Conservation (phyloP, 2,329 filamentous ascomycete species). For the Tothia fuscella region DNA sequence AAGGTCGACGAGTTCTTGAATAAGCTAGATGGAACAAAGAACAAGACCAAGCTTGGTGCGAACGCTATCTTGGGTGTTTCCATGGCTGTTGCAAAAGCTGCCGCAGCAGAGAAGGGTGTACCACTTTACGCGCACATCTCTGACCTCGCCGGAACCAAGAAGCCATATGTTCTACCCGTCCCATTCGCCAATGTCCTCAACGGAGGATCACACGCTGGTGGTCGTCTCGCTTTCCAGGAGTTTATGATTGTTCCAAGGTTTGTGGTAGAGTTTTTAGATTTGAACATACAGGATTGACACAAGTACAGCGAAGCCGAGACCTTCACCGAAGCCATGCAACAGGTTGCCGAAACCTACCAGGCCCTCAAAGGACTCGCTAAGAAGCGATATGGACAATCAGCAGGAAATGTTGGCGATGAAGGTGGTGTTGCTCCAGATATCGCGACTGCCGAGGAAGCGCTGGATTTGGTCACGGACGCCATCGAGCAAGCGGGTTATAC, state of each 20-base stretch:
- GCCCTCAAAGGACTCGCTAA: slow-evolving; percentile 92
- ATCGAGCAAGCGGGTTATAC: slow-evolving; percentile 95
- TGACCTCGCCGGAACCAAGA: slow-evolving; percentile 39
- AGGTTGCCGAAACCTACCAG: slow-evolving; percentile 97
- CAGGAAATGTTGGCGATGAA: slow-evolving; percentile 98
- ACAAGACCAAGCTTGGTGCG: slow-evolving; percentile 48
- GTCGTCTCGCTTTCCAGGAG: slow-evolving; percentile 57
- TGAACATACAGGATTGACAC: slow-evolving; percentile 10
- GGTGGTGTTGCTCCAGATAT: slow-evolving; percentile 99
- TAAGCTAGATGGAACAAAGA: slow-evolving; percentile 44
- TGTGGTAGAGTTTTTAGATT: slow-evolving; percentile 13
- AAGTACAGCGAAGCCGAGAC: slow-evolving; percentile 58
- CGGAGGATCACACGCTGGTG: slow-evolving; percentile 87
- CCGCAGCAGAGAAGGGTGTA: slow-evolving; percentile 42
- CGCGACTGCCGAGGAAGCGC: slow-evolving; percentile 89
- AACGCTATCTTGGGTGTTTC: slow-evolving; percentile 50
- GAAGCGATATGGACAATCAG: slow-evolving; percentile 99
- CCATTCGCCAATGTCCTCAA: slow-evolving; percentile 50
- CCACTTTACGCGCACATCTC: slow-evolving; percentile 48
- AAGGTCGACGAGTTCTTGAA: slow-evolving; percentile 42
- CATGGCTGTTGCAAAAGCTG: slow-evolving; percentile 48
- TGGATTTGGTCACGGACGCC: slow-evolving; percentile 87
- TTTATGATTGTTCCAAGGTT: slow-evolving; percentile 43
- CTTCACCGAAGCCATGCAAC: slow-evolving; percentile 92
- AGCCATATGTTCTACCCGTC: slow-evolving; percentile 44